Base-by-base conservation (phyloP, 2,329 filamentous ascomycete species). In the Colletotrichum viniferum region DNA sequence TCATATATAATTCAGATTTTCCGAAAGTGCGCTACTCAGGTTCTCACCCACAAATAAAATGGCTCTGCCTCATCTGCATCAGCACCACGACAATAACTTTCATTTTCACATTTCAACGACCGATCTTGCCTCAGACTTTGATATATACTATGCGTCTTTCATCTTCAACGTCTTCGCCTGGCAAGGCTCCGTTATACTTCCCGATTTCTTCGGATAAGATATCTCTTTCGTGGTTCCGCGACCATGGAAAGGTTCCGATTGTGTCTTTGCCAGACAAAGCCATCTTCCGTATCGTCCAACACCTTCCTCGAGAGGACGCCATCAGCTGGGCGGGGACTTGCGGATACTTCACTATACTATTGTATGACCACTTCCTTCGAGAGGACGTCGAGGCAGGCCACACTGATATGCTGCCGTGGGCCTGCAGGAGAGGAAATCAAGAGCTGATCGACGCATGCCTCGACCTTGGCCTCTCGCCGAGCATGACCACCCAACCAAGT, bases 41-140 rank as follows among this genome's bases (percentile, higher is more conserved):
- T 52, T 52, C 43, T 52, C 43, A 5, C n/a, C n/a, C n/a, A 52
- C 43, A 52, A 21, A 1, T 2, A 7, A 21, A 21, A 52, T 0
- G 18, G 18, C 10, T 52, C 10, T 52, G 1, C 10, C n/a, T 52
- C 43, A 0, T 21, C 0, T 1, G 43, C n/a, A 52, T 21, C 10
- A 0, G 43, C 43, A 52, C 6, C n/a, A 0, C 43, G 12, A 12
- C 43, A 7, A 34, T 0, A 34, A 34, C 1, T 6, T 34, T 34
- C 2, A 0, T 13, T 34, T 34, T 34, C 30, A 32, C 30, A 34
- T 48, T 52, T 13, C n/a, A 21, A 52, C 3, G 10, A 21, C 10
- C 43, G 0, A 21, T 52, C n/a, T 12, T 21, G 6, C 43, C 2
- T 13, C n/a, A 52, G n/a, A 21, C 0, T 1, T 52, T 52, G 43